Base-by-base conservation (phyloP, 805 yeast species). In the Suhomyces vadensis region DNA sequence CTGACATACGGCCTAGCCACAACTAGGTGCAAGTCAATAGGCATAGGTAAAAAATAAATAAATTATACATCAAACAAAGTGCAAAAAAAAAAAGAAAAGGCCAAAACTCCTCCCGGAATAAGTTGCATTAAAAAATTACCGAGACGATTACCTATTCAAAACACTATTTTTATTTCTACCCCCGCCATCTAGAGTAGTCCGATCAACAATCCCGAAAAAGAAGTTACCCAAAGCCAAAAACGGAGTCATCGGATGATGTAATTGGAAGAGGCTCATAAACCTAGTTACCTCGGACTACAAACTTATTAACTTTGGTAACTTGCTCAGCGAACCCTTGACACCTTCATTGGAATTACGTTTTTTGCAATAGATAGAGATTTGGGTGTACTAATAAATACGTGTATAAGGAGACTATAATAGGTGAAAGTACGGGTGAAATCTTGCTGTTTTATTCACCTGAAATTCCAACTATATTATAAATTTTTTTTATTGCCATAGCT, bases 161-260 rank as follows among this genome's bases (percentile, higher is more conserved):
- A 8, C 8, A 13, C 9, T 27, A 4, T 27, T 7, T 27, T n/a
- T 27, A 7, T 27, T 14, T 27, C 31, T 4, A 27, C 9, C 31
- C 31, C 31, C 31, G 17, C 31, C 33, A 29, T 20, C 6, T 29
- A 29, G 11, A 16, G 33, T 29, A 29, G 33, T 29, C 33, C 33
- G 33, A 29, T 16, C 33, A 29, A 29, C 33, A 29, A 13, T 10
- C 20, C 4, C 11, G 9, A 29, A 7, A 17, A 14, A 29, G 33
- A 1, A 8, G 33, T 29, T 10, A 29, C 33, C 16, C 33, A 29
- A 29, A 29, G 8, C 33, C n/a, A n/a, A 29, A 29, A 29, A 14
- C n/a, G 5, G 11, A 29, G 33, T 29, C 20, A n/a, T 5, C 25
- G 9, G 6, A 16, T 29, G 33, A 29, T 29, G 33, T 29, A 13